A percentile compares a stretch with the other conserved stretches of the same genome.
These are phyloP conservation scores for Solanum habrochaites DNA, from an alignment of 257 asterid genomes.

Conservation along the genomic window DNA sequence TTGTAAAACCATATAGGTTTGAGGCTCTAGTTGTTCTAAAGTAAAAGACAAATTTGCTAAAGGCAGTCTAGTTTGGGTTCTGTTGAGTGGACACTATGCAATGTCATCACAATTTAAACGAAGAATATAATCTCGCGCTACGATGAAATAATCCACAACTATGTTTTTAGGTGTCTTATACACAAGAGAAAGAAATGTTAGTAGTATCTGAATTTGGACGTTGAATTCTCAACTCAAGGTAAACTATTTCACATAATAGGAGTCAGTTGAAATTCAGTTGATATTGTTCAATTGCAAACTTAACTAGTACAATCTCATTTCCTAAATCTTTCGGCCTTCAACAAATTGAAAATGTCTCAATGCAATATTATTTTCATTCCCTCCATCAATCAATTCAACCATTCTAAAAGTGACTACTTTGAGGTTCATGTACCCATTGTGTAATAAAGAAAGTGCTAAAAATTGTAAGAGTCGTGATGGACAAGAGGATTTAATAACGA, in stretches of 20 bases:
- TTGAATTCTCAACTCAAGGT: neutral
- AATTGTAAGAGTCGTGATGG: too few species aligned
- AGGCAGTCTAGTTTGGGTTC: neutral
- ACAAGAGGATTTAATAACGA: too few species aligned
- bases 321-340: neutral
- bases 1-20: constrained; percentile 10
- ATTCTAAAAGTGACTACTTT: too few species aligned
- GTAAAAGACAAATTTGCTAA: neutral
- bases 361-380: too few species aligned
- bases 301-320: neutral
- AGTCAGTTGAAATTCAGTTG: neutral
- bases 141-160: neutral
- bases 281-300: neutral
- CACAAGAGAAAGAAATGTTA: neutral
- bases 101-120: neutral
- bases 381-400: too few species aligned
- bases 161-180: neutral
- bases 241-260: neutral
- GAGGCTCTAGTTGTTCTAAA: constrained; percentile 4
- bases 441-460: too few species aligned
- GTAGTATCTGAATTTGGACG: neutral
- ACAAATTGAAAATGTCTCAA: too few species aligned
- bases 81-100: neutral
- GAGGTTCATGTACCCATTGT: too few species aligned
- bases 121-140: neutral